phyloP scores from a whole-genome alignment of 371 early-diverging fungal genomes.

The Zopfochytrium polystomum region DNA sequence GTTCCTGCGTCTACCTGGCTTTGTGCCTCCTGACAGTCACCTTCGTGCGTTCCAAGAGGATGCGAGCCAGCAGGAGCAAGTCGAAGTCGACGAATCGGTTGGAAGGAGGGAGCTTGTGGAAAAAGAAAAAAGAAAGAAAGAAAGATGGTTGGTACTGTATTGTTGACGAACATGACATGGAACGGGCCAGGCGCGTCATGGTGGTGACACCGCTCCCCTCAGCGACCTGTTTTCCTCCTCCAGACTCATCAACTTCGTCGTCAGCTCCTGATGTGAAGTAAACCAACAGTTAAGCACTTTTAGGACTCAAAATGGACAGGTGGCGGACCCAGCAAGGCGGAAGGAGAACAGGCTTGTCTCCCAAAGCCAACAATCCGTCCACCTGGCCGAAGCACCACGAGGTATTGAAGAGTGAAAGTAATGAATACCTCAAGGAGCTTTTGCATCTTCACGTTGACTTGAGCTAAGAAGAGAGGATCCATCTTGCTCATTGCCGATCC shows the following conservation, averaged over 20 bases:
- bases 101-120: too few relatives aligned
- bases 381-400: too few relatives aligned
- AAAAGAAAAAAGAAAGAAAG: too few relatives aligned
- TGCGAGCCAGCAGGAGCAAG: too few relatives aligned
- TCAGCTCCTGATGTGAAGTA: conserved; percentile 32
- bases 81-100: too few relatives aligned
- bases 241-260: conserved; percentile 43
- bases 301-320: too few relatives aligned
- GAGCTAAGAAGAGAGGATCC: conserved; percentile 44
- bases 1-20: too few relatives aligned
- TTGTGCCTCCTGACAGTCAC: too few relatives aligned
- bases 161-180: too few relatives aligned
- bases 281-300: background rate
- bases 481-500: conserved; percentile 44
- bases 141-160: too few relatives aligned
- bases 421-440: conserved; percentile 47
- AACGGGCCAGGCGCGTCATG: too few relatives aligned
- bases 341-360: background rate
- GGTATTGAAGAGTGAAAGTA: background rate
- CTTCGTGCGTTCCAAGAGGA: too few relatives aligned
- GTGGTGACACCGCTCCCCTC: background rate
- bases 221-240: conserved; percentile 36
- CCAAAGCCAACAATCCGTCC: background rate
- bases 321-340: background rate
- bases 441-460: conserved; percentile 55